Evolutionary conservation across 1,139 yeast species (phyloP), one percentile per base, ranked within the genome.

Genomic region (Kodamaea arcana): DNA sequence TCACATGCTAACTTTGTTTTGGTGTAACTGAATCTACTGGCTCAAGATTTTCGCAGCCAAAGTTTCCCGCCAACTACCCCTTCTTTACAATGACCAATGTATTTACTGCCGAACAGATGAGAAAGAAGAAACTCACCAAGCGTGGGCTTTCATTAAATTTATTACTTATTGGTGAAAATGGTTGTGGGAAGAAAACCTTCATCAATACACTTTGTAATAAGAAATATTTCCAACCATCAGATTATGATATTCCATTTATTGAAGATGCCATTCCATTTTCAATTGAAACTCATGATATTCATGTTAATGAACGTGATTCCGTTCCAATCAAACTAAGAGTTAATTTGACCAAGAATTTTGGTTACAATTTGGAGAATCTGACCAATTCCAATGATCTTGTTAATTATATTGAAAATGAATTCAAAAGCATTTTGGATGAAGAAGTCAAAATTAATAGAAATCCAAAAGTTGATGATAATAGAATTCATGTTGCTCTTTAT

Each of bases 401-500:
- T 27, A 58, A 67, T 11, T 78, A 68, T 45, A 58, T 82, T 42
- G 80, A 78, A 50, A 58, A 58, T 23, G 79, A 79, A 44, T 80
- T 78, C 49, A 77, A 78, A 41, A 47, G 52, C 15, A 72, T 76
- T 24, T 63, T 81, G 33, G 65, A 65, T 20, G 85, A 81, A 47
- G 90, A 82, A 50, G 58, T 72, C 29, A 71, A 79, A 45, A 76
- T 81, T 31, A 64, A 72, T 42, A 67, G 88, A 51, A 71, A 72
- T 43, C 69, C 79, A 10, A 62, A 65, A 35, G 63, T 65, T 38
- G 66, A 62, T 37, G 88, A 82, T 52, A 69, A 72, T 15, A 60
- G 87, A 42, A 75, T 82, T 29, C 88, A 82, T 54, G 81, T 70
- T 15, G 75, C 80, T 35, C 50, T 81, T 27, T 78, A 79, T 49